phyloP scores from a whole-genome alignment of 306 rosid species.

The Prunus dulcis region DNA sequence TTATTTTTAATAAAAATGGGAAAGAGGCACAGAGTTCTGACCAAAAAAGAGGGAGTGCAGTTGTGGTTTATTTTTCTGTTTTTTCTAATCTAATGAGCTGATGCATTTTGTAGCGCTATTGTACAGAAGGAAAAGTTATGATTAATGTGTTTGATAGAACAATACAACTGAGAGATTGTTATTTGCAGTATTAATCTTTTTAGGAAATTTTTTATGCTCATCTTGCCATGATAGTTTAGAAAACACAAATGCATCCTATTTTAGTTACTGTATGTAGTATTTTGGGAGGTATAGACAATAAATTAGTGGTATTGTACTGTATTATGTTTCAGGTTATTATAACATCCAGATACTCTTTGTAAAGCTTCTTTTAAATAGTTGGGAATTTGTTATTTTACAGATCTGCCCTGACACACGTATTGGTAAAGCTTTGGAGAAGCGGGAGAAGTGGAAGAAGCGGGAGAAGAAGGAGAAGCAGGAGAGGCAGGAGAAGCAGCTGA shows the following conservation, averaged over 20 bases:
- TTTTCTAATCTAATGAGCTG: not conserved
- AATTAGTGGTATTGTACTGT: not conserved
- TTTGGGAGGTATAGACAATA: not conserved
- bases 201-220: not conserved
- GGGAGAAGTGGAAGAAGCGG: no score
- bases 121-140: no score
- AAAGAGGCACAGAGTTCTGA: not conserved
- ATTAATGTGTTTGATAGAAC: not conserved
- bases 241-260: not conserved
- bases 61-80: no score
- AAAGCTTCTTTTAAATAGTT: slow-evolving; percentile 2
- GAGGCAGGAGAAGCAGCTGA: slow-evolving; percentile 32
- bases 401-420: slow-evolving; percentile 31
- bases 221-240: not conserved
- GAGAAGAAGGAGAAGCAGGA: no score
- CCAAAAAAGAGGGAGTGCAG: no score
- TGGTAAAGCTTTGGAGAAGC: slow-evolving; percentile 30
- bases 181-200: not conserved
- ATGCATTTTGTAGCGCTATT: no score
- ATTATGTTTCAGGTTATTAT: not conserved
- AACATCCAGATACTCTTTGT: not conserved
- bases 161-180: not conserved
- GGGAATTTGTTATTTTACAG: slow-evolving; percentile 39
- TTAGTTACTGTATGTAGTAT: not conserved
- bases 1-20: not conserved